phyloP scores from a whole-genome alignment of 2,329 filamentous ascomycete species.

The Aureobasidium sp. region DNA sequence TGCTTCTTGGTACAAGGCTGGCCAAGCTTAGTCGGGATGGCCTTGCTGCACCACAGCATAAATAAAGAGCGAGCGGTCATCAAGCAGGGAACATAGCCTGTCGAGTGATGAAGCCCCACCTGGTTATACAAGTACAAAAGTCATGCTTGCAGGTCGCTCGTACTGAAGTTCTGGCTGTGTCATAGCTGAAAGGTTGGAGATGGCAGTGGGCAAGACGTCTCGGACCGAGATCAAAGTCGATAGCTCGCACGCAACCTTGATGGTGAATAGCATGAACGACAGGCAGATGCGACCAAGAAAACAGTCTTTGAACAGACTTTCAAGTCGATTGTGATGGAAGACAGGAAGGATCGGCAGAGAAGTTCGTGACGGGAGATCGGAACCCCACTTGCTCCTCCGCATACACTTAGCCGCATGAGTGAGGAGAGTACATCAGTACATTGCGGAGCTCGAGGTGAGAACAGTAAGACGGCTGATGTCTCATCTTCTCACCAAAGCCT shows the following conservation, averaged over 20 bases:
- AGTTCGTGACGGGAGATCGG: not conserved
- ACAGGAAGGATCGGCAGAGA: not conserved
- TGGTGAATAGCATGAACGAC: not conserved
- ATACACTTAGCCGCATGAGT: not conserved
- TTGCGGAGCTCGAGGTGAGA: not conserved
- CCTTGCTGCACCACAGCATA: not conserved
- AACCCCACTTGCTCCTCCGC: constrained; percentile 10
- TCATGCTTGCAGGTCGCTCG: not conserved
- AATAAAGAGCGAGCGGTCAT: not conserved
- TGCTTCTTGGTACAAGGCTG: not conserved
- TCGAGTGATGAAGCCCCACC: not conserved
- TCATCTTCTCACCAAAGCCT: not conserved
- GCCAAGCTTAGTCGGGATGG: not conserved
- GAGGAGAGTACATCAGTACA: not conserved
- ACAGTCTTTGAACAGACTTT: not conserved
- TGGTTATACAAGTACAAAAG: not conserved
- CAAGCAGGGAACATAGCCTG: not conserved
- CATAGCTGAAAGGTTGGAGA: too few species aligned
- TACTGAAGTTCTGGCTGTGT: not conserved
- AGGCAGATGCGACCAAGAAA: not conserved
- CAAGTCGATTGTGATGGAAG: not conserved
- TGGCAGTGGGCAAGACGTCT: not conserved
- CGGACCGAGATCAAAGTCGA: not conserved
- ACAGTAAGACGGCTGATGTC: constrained; percentile 7
- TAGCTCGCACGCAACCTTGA: not conserved